These are phyloP conservation scores for Umbilicaria muhlenbergii DNA, from an alignment of 495 filamentous ascomycete genomes.

Conservation along the genomic window DNA sequence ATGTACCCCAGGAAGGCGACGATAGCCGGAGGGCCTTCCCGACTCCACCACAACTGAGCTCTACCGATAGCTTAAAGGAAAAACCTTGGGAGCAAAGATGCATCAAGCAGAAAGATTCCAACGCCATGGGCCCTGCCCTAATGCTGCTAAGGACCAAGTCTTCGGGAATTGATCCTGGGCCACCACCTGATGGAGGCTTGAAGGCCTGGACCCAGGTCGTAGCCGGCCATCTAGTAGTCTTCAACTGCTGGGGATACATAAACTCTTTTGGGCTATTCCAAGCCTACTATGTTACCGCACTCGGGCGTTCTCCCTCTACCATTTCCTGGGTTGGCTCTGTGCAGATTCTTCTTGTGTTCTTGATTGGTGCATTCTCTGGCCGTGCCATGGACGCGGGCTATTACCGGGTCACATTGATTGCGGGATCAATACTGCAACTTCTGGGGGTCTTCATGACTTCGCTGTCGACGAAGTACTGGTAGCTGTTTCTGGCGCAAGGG, in stretches of 20 bases:
- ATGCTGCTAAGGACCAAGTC: conserved; percentile 29
- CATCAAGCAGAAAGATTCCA: background rate
- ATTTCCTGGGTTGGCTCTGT: conserved; percentile 67
- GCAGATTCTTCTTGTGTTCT: conserved; percentile 60
- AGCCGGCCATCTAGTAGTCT: conserved; percentile 50
- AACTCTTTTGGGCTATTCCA: conserved; percentile 73
- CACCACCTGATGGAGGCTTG: conserved; percentile 46
- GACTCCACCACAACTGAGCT: no score
- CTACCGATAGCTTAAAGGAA: no score
- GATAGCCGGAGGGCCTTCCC: no score
- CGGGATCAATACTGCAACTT: conserved; percentile 41
- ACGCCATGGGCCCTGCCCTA: conserved; percentile 16
- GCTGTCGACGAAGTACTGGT: conserved; percentile 52
- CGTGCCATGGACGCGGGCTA: conserved; percentile 53
- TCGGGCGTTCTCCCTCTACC: conserved; percentile 38
- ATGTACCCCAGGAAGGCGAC: no score
- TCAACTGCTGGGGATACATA: conserved; percentile 65
- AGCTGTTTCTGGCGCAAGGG: conserved; percentile 72
- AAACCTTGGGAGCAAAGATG: no score
- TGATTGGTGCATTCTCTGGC: conserved; percentile 52
- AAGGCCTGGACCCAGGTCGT: conserved; percentile 51
- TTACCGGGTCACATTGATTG: conserved; percentile 39
- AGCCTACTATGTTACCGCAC: conserved; percentile 46
- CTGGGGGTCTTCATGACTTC: conserved; percentile 62
- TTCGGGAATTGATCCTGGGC: conserved; percentile 36